phyloP scores from a whole-genome alignment of 2,329 filamentous ascomycete species.

The Kalaharituber pfeilii region DNA sequence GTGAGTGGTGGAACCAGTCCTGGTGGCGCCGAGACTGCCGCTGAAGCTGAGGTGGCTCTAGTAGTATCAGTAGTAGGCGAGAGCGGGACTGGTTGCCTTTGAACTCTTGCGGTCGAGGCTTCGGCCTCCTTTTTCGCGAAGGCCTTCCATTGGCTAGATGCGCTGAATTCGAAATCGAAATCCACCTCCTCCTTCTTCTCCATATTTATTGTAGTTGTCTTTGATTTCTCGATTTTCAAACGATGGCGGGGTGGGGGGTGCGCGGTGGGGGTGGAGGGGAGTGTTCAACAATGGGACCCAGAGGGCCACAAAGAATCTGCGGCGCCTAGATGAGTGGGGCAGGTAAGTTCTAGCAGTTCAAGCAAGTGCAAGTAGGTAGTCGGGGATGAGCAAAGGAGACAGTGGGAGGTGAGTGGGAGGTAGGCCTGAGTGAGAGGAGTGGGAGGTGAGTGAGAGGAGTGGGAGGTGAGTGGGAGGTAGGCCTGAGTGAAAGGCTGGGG shows the following conservation, averaged over 20 bases:
- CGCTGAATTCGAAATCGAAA: constrained; percentile 1
- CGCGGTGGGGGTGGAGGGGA: neutral
- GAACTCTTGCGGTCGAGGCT: neutral
- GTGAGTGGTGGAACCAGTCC: no score
- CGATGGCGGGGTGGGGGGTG: neutral
- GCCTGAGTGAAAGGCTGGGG: no score
- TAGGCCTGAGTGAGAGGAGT: no score
- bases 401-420: no score
- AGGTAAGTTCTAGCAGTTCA: no score
- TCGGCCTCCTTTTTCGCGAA: neutral
- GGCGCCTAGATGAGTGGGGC: no score
- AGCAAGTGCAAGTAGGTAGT: no score
- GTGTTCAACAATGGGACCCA: no score
- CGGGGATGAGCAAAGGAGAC: no score
- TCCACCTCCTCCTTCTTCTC: neutral
- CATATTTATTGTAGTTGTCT: neutral
- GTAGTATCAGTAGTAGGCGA: neutral
- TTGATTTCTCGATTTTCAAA: neutral
- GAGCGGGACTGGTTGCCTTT: neutral
- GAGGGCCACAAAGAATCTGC: no score
- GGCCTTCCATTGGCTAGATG: neutral
- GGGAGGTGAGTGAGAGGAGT: no score
- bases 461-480: no score
- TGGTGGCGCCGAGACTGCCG: neutral
- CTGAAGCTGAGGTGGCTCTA: neutral